Percentiles rank a stretch among this genome's conserved stretches.
phyloP scores from a whole-genome alignment of 78 protist genomes.

The Anaeramoeba ignava region DNA sequence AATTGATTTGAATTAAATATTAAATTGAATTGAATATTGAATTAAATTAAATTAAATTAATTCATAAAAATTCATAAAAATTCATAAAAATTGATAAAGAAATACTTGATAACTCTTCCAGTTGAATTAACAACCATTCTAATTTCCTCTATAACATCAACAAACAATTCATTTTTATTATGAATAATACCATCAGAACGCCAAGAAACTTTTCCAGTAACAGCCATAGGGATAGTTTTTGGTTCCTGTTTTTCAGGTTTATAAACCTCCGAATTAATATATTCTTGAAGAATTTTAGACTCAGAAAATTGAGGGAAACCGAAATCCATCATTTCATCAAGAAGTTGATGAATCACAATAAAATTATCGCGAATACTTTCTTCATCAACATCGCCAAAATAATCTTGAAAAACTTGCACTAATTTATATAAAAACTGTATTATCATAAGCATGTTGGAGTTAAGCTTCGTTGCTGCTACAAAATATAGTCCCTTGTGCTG shows the following conservation, averaged over 20 bases:
- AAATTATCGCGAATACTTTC: constrained; percentile 95
- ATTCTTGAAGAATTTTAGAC: constrained; percentile 33
- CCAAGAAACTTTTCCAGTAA: constrained; percentile 64
- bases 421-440: constrained; percentile 69
- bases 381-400: constrained; percentile 79
- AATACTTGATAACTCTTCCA: too few species aligned
- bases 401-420: constrained; percentile 64
- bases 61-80: too few species aligned
- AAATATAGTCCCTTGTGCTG: constrained; percentile 77
- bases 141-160: background rate
- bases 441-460: constrained; percentile 68
- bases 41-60: too few species aligned
- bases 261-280: constrained; percentile 46
- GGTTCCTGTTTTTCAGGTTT: too few species aligned
- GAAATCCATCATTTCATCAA: constrained; percentile 97
- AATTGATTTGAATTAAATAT: too few species aligned
- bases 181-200: constrained; percentile 44
- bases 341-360: constrained; percentile 88
- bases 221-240: too few species aligned
- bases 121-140: too few species aligned
- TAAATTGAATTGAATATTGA: too few species aligned
- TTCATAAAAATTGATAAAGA: too few species aligned
- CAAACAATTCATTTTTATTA: background rate
- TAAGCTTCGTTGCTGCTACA: constrained; percentile 73
- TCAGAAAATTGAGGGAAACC: constrained; percentile 90